phyloP scores from a whole-genome alignment of 371 early-diverging fungal genomes.

The Saksenaea oblongispora region DNA sequence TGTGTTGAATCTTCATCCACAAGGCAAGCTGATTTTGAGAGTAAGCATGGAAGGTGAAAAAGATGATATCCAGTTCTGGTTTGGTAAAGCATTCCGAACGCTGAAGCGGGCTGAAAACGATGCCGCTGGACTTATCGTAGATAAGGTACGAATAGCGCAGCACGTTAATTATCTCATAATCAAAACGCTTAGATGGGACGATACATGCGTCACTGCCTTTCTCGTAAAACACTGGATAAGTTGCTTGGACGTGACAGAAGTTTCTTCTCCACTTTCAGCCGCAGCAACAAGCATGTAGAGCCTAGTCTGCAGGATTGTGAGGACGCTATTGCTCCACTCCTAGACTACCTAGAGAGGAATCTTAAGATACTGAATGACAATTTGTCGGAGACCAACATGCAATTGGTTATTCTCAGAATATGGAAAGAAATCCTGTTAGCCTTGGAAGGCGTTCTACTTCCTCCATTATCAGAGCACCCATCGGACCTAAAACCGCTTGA shows the following conservation, averaged over 20 bases:
- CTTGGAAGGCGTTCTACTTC: slow-evolving; percentile 70
- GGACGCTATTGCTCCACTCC: slow-evolving; percentile 62
- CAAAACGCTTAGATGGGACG: slow-evolving; percentile 35
- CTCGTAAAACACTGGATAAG: slow-evolving; percentile 19
- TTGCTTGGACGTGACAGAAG: slow-evolving; percentile 24
- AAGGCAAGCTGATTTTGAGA: slow-evolving; percentile 76
- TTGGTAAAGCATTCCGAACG: slow-evolving; percentile 72
- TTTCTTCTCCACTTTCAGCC: slow-evolving; percentile 19
- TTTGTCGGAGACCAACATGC: slow-evolving; percentile 69
- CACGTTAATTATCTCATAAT: neutral
- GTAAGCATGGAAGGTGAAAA: slow-evolving; percentile 83
- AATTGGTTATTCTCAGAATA: slow-evolving; percentile 69
- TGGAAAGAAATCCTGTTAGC: slow-evolving; percentile 78
- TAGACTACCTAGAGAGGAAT: slow-evolving; percentile 82
- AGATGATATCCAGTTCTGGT: slow-evolving; percentile 88
- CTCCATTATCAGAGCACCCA: slow-evolving; percentile 68
- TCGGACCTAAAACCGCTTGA: slow-evolving; percentile 60
- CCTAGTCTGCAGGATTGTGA: slow-evolving; percentile 65
- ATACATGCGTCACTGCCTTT: slow-evolving; percentile 54
- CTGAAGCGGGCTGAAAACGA: slow-evolving; percentile 63
- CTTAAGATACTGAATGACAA: slow-evolving; percentile 67
- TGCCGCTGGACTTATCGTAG: slow-evolving; percentile 62
- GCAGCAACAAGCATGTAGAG: slow-evolving; percentile 13
- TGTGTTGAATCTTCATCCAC: slow-evolving; percentile 74
- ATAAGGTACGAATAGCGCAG: slow-evolving; percentile 38